phyloP scores from a whole-genome alignment of 1,284 basidiomycete species.

The Cryptococcus sp. region DNA sequence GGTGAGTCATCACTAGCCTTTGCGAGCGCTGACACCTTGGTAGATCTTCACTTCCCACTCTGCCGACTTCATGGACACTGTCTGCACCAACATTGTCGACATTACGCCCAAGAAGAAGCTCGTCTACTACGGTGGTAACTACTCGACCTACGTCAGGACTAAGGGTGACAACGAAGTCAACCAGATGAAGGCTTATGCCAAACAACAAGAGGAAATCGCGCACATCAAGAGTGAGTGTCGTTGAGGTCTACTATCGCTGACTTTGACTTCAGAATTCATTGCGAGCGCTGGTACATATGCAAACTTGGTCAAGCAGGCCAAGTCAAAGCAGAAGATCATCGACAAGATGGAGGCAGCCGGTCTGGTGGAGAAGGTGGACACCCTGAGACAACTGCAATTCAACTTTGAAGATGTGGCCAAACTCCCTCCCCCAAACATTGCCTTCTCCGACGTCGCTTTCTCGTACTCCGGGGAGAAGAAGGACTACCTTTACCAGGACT shows the following conservation, averaged over 20 bases:
- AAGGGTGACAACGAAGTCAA: conserved; percentile 97
- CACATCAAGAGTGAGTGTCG: conserved; percentile 78
- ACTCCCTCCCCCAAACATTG: conserved; percentile 95
- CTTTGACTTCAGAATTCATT: conserved; percentile 69
- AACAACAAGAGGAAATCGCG: conserved; percentile 97
- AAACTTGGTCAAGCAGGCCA: conserved; percentile 97
- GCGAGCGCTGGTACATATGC: conserved; percentile 98
- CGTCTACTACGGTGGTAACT: conserved; percentile 94
- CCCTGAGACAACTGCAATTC: conserved; percentile 74
- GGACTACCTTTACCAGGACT: conserved; percentile 83
- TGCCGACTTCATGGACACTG: conserved; percentile 96
- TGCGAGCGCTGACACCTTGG: neutral
- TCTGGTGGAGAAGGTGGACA: conserved; percentile 84
- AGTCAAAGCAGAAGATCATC: conserved; percentile 99
- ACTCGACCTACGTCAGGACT: conserved; percentile 93
- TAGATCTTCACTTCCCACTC: conserved; percentile 64
- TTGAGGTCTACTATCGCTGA: conserved; percentile 5
- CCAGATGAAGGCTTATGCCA: conserved; percentile 97
- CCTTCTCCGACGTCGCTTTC: conserved; percentile 93
- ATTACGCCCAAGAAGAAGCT: conserved; percentile 66
- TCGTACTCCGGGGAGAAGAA: conserved; percentile 85
- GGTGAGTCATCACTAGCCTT: conserved; percentile 54
- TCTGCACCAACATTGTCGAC: conserved; percentile 98
- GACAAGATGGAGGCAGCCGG: conserved; percentile 99
- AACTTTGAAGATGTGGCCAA: conserved; percentile 94